phyloP scores from a whole-genome alignment of 2,329 filamentous ascomycete species.

The Hypoxylon sp. region DNA sequence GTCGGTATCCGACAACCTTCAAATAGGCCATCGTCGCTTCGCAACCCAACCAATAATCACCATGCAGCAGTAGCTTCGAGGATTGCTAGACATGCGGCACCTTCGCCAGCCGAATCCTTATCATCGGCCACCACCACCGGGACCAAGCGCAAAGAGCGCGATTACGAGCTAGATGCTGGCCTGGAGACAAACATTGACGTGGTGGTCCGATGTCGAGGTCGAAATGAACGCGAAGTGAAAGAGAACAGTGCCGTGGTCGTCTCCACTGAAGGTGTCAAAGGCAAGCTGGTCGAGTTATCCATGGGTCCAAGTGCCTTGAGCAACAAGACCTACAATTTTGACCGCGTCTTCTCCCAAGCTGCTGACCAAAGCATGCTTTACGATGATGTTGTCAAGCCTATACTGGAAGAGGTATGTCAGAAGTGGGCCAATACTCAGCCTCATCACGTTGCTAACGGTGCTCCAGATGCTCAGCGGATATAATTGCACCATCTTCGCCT shows the following conservation, averaged over 20 bases:
- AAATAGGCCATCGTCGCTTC: conserved; percentile 48
- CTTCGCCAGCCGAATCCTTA: conserved; percentile 80
- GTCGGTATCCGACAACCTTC: conserved; percentile 45
- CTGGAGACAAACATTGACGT: conserved; percentile 98
- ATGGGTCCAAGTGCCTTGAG: conserved; percentile 94
- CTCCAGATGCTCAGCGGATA: conserved; percentile 89
- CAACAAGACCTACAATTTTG: conserved; percentile 97
- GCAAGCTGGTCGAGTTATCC: conserved; percentile 84
- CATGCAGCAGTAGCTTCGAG: conserved; percentile 48
- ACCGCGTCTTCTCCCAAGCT: conserved; percentile 95
- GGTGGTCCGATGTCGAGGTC: conserved; percentile 92
- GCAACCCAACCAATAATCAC: conserved; percentile 48
- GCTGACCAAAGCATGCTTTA: conserved; percentile 95
- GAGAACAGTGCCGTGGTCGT: conserved; percentile 97
- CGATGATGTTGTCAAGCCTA: conserved; percentile 93
- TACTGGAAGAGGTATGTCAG: conserved; percentile 84
- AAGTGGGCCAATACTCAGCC: not conserved
- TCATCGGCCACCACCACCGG: conserved; percentile 72
- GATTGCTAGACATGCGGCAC: conserved; percentile 61
- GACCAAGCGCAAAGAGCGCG: conserved; percentile 88
- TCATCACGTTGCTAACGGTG: conserved; percentile 26
- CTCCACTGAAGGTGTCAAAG: conserved; percentile 87
- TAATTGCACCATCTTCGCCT: conserved; percentile 99
- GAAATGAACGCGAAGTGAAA: conserved; percentile 90
- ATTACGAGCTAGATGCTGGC: conserved; percentile 78